Evolutionary conservation across 305 asterid genomes (phyloP), one percentile per base, ranked within the genome.

Genomic region (Striga hermonthica): DNA sequence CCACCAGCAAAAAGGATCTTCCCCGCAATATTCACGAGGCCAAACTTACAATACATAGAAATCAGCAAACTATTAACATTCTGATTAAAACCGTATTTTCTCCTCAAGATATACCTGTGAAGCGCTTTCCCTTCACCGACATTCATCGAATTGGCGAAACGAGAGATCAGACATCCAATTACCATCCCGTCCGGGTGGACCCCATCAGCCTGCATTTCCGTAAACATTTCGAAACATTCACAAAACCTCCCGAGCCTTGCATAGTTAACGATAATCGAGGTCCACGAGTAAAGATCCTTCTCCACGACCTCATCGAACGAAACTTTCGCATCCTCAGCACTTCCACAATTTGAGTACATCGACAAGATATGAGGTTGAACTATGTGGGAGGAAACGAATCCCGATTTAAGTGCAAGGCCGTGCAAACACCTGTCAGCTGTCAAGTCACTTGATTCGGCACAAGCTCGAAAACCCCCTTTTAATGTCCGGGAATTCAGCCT

Each of bases 381-480:
- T 7, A 47, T 41, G 35, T 60, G 68, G 16, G 82, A 71, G 62
- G 76, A 72, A 41, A 56, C 63, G 62, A 78, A 60, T 53, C 96
- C 96, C 28, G 65, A 61, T 75, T 90, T 88, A 47, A 86, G 40
- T 0, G 82, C 79, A 63, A 86, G 72, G 0, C 84, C 89, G 55
- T 91, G 96, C 74, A 88, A 83, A 69, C 96, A 86, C 64, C 72
- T 82, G 62, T 93, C 95, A 77, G 75, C 87, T n/a, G 55, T 43
- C 70, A 88, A 72, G 40, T 82, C 83, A 70, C 80, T 58, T 71
- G 80, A 65, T 75, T 79, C 78, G 53, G 86, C 96, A 79, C 95
- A 90, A 64, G 97, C 95, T 76, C 84, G 95, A 40, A 90, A 83
- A 10, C 90, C 92, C 15, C 95, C 97, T 72, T 83, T 92, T 47